Base-by-base conservation (phyloP, 2,329 filamentous ascomycete genomes). In the Penicillium sp. region DNA sequence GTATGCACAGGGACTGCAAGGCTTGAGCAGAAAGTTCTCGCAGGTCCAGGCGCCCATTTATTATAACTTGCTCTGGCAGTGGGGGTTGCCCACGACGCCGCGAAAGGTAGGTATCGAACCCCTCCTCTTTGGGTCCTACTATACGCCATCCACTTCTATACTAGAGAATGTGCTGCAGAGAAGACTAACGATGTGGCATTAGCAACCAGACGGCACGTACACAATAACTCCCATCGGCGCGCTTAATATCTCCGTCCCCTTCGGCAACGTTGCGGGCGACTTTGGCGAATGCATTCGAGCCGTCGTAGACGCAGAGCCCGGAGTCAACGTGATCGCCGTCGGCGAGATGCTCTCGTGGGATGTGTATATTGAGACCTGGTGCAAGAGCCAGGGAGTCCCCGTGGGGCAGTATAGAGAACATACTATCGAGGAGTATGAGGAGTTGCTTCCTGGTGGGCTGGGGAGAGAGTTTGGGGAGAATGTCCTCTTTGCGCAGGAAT, bases 401-500 rank as follows among this genome's bases (percentile, higher is more conserved):
- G n/a, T 41, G 9, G 50, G 31, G 11, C 9, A 30, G 17, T 53
- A 38, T 17, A 30, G 5, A n/a, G 30, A 41, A 15, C 50, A 53
- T 41, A 21, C 50, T 21, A 38, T 38, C 31, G 30, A 53, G 17
- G 31, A 17, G 13, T 53, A 35, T 30, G 9, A 11, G 17, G 17
- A 53, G 50, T 17, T 53, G 7, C 50, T 53, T 17, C 55, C 55
- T 17, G 55, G 55, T 21, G 55, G 55, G 5, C 45, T 57, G 3
- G 55, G 55, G 4, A 17, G 51, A 4, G 26, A 48, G 29, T 47
- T 57, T 17, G 55, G 55, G 6, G 55, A 57, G 29, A 57, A 57
- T 41, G 45, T 49, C 13, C 55, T 57, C 44, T 57, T 57, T 26
- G 55, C 55, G 17, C 45, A 57, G 19, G 29, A 57, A 19, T 50